Base-by-base conservation (phyloP, 495 filamentous ascomycete species). In the Hypoxylon fuscum region DNA sequence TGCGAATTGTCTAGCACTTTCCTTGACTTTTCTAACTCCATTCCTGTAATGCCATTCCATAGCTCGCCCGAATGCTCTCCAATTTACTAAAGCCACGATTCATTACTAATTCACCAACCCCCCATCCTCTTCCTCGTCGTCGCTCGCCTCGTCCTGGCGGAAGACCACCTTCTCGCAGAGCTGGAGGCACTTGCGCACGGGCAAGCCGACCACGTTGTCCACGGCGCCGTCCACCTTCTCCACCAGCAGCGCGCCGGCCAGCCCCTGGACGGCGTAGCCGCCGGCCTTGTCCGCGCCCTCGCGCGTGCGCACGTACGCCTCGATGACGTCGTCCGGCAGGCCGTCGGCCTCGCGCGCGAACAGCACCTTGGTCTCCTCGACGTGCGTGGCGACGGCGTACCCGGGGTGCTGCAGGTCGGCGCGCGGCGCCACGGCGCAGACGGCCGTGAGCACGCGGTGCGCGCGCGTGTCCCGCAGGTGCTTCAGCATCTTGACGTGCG, bases 261-360 rank as follows among this genome's bases (percentile, higher is more conserved):
- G 71, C 2, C 93, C 93, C 75, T 98, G 95, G 38, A 98, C 80
- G 8, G 92, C 96, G 76, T 98, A 98, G 0, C 95, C 96, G 1
- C 95, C 95, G 0, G 95, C 96, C 81, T 98, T 98, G 75, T 98
- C 95, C 20, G 81, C 92, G 1, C 96, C 95, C 78, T 98, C 96
- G 37, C 96, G 80, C 29, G 94, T 98, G 57, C 80, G 80, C 53
- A 98, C 93, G 79, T 98, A 98, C 21, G 87, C 84, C 72, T 90
- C 73, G 25, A 98, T 85, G 4, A 81, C 79, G 37, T 79, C 77
- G 40, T 82, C 79, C 1, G 77, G 72, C 75, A 96, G 68, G 20
- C 96, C 93, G 74, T 97, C 92, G 55, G 85, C 86, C 22, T 89
- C 87, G 40, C 79, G 81, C 45, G 76, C 77, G 77, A 98, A 98